phyloP scores from a whole-genome alignment of 2,329 filamentous ascomycete genomes.

The Paracamarosporium sp. region DNA sequence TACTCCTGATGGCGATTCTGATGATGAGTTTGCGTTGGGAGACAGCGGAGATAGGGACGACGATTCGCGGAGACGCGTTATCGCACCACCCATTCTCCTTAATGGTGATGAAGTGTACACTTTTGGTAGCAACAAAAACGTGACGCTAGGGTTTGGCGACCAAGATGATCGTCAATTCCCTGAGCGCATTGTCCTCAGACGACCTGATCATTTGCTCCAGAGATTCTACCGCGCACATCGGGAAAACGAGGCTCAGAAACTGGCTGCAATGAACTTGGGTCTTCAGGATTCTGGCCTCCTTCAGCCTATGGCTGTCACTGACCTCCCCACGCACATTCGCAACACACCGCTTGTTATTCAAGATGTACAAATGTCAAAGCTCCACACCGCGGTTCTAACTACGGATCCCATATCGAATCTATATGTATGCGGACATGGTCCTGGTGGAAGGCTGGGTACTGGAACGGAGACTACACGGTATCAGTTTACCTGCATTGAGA shows the following conservation, averaged over 20 bases:
- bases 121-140: conserved; percentile 96
- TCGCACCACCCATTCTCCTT: conserved; percentile 47
- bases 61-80: conserved; percentile 29
- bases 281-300: conserved; percentile 27
- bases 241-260: conserved; percentile 51
- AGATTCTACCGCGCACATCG: conserved; percentile 75
- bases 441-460: conserved; percentile 85
- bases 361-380: conserved; percentile 86
- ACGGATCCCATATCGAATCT: conserved; percentile 87
- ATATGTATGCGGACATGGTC: conserved; percentile 90
- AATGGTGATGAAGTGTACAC: conserved; percentile 86
- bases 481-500: conserved; percentile 81
- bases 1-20: conserved; percentile 57
- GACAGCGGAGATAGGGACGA: conserved; percentile 52
- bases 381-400: conserved; percentile 89
- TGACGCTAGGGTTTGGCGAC: conserved; percentile 92
- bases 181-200: conserved; percentile 77
- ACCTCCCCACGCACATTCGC: conserved; percentile 75
- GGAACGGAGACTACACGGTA: conserved; percentile 92
- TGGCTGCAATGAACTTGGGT: conserved; percentile 44
- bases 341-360: conserved; percentile 77
- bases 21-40: conserved; percentile 54
- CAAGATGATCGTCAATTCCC: conserved; percentile 94
- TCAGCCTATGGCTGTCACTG: conserved; percentile 51
- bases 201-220: conserved; percentile 78